Evolutionary conservation across 2,329 filamentous ascomycete genomes (phyloP), one percentile per base, ranked within the genome.

Genomic region (Chrysoporthe puriensis): DNA sequence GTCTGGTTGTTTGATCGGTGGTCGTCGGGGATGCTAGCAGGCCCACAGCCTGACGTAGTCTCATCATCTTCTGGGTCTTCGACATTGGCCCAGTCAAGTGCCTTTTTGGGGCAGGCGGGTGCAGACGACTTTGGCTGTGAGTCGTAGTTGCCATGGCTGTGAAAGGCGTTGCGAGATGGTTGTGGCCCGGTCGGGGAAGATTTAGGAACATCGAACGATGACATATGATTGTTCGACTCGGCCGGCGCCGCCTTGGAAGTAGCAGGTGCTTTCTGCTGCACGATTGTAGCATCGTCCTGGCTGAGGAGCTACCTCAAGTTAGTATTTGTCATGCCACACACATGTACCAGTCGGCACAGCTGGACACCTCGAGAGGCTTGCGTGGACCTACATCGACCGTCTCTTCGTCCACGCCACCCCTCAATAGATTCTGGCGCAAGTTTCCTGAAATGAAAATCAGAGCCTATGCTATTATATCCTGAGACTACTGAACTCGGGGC

Each of bases 401-500:
- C 21, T 79, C 78, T 64, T 84, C 77, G 1, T 77, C 76, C 50
- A 87, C 79, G 4, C 85, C 86, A 36, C 82, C 83, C 67, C 75
- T 76, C 60, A 83, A 74, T 40, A 88, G 80, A 64, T 84, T 86
- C n/a, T 77, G 79, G 62, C 78, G 77, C 52, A 86, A 74, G 64
- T 81, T 81, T n/a, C 73, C 82, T 83, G 46, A 9, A 66, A 69
- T 16, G 46, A 57, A 57, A 62, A 70, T 73, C 46, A 66, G 60
- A 61, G 44, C 1, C 3, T 32, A 18, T 54, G n/a, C 16, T n/a
- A 34, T 18, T 9, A 59, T 36, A 54, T 62, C 71, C 54, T 71
- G 63, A 54, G 44, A 21, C 21, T 52, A 43, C 64, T 67, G 34
- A 16, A 44, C 56, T 52, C 43, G 44, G 26, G 44, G 16, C 36